phyloP scores from a whole-genome alignment of 2,329 filamentous ascomycete species.

The Scedosporium dehoogii region DNA sequence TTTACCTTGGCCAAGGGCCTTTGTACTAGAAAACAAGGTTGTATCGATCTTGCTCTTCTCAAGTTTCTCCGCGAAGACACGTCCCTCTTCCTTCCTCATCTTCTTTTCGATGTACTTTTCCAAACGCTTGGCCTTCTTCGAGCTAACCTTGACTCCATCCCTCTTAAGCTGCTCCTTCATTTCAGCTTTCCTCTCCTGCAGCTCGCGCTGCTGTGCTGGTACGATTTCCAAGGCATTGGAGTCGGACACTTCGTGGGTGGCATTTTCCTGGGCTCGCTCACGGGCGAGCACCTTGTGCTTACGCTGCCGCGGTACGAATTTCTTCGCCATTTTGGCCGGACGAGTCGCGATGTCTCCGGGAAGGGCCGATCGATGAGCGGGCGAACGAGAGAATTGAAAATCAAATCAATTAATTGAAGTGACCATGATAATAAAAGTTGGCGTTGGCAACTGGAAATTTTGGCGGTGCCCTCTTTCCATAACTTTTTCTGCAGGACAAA shows the following conservation, averaged over 20 bases:
- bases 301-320: constrained; percentile 54
- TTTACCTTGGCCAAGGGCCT: constrained; percentile 60
- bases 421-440: no score
- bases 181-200: constrained; percentile 43
- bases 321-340: constrained; percentile 32
- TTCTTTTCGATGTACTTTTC: constrained; percentile 77
- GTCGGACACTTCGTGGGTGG: constrained; percentile 31
- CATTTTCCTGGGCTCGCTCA: constrained; percentile 37
- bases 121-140: constrained; percentile 56
- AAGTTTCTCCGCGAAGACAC: constrained; percentile 73
- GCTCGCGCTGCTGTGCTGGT: constrained; percentile 30
- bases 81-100: constrained; percentile 86
- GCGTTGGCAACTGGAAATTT: not conserved
- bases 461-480: not conserved
- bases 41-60: constrained; percentile 74
- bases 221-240: constrained; percentile 46
- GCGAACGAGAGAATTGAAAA: constrained; percentile 5
- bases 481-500: not conserved
- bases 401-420: not conserved
- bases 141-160: constrained; percentile 44
- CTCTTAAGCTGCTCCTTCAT: constrained; percentile 43
- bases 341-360: not conserved
- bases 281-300: constrained; percentile 62
- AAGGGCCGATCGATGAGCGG: not conserved
- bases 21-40: constrained; percentile 67